Percentiles rank a stretch among this genome's conserved stretches.
Evolutionary conservation across 108 stramenopile genomes (phyloP).

Genomic region (Nitzschia palea): DNA sequence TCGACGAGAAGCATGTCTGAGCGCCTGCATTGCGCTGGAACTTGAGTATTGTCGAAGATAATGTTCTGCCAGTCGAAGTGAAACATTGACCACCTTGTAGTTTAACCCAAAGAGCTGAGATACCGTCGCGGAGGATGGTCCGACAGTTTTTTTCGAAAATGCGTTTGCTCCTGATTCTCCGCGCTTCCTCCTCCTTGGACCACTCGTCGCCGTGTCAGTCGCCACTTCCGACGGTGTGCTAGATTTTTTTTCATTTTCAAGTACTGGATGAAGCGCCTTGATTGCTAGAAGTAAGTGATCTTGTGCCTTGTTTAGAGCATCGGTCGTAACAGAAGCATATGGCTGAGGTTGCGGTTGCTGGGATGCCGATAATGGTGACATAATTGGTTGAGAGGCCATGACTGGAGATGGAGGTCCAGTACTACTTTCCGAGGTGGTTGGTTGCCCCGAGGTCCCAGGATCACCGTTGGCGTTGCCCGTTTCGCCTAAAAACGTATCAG

Average conservation of each 20-base stretch:
- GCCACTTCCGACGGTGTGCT: background rate
- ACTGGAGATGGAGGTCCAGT: conserved; percentile 5
- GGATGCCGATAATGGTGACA: background rate
- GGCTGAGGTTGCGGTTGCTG: conserved; percentile 36
- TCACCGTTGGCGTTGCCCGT: conserved; percentile 1
- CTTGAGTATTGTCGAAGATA: conserved; percentile 77
- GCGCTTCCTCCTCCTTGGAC: conserved; percentile 11
- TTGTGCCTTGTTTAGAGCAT: conserved; percentile 77
- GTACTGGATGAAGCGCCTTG: conserved; percentile 43
- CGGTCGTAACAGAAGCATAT: conserved; percentile 52
- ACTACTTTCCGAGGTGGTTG: background rate
- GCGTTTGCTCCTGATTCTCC: background rate
- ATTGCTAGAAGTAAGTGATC: conserved; percentile 66
- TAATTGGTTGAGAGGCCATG: background rate
- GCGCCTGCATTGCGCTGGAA: conserved; percentile 76
- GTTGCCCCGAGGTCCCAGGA: background rate
- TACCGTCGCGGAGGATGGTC: conserved; percentile 48
- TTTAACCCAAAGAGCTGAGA: conserved; percentile 78
- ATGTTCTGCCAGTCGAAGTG: conserved; percentile 71
- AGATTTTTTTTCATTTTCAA: conserved; percentile 37
- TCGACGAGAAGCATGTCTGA: conserved; percentile 59
- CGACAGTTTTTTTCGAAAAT: conserved; percentile 7
- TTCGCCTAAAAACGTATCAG: conserved; percentile 72
- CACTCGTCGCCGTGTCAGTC: conserved; percentile 1
- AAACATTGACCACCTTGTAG: conserved; percentile 76